Conservation (phyloP, 2,329 filamentous ascomycete species). For the Penicillium sp. region DNA sequence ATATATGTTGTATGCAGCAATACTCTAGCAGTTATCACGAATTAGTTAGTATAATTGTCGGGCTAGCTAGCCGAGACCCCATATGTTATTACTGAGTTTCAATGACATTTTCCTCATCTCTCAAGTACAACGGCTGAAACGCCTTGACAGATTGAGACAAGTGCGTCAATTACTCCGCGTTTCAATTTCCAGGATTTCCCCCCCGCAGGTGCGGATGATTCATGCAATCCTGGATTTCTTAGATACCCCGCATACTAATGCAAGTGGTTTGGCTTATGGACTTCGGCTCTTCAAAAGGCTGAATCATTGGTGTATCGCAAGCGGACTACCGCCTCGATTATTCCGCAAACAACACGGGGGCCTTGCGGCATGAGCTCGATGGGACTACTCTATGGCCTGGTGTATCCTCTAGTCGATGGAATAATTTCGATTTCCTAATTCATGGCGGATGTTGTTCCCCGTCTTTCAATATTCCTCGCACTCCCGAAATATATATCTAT, state of each 20-base stretch:
- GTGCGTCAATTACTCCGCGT: not conserved
- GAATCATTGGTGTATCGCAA: not conserved
- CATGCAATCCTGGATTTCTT: not conserved
- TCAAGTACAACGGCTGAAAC: slow-evolving; percentile 2
- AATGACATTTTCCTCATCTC: not conserved
- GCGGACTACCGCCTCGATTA: slow-evolving; percentile 4
- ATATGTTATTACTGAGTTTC: too few species aligned
- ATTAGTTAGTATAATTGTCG: not conserved
- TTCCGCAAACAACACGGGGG: slow-evolving; percentile 23
- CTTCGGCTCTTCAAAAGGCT: not conserved
- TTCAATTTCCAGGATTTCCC: not conserved
- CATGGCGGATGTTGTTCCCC: not conserved
- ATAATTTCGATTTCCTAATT: slow-evolving; percentile 11
- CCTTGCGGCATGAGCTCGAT: not conserved
- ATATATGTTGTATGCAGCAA: too few species aligned
- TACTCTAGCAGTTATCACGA: too few species aligned
- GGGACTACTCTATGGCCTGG: not conserved
- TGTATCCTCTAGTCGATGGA: not conserved
- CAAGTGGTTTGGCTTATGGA: not conserved
- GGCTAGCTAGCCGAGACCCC: not conserved
- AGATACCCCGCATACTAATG: not conserved
- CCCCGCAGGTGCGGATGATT: not conserved
- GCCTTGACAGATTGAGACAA: slow-evolving; percentile 10
- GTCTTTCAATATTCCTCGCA: not conserved
- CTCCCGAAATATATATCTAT: not conserved